phyloP scores from a whole-genome alignment of 306 rosid species.

The Pterocarpus macrocarpus region DNA sequence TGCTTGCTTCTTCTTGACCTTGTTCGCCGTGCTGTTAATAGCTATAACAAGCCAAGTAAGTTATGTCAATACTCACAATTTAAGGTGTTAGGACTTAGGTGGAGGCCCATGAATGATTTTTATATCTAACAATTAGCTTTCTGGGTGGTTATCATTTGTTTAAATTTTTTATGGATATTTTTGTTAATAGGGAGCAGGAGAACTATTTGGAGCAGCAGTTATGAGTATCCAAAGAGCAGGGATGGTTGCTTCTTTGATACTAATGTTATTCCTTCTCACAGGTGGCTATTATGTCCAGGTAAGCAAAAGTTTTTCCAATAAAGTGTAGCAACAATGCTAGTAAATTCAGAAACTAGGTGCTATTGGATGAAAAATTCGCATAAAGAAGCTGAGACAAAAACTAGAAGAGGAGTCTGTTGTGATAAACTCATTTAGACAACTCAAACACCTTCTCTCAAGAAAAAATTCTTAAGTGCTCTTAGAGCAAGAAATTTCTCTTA shows the following conservation, averaged over 20 bases:
- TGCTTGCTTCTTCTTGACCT: constrained; percentile 80
- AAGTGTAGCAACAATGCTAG: background rate
- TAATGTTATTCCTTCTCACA: constrained; percentile 93
- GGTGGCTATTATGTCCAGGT: constrained; percentile 99
- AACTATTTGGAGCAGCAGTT: constrained; percentile 94
- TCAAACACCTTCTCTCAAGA: too few species aligned
- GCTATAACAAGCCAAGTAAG: constrained; percentile 96
- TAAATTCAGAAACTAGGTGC: background rate
- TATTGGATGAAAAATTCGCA: background rate
- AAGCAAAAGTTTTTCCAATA: constrained; percentile 2
- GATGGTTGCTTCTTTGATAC: constrained; percentile 88
- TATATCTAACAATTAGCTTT: background rate
- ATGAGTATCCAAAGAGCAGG: constrained; percentile 93
- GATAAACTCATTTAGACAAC: too few species aligned
- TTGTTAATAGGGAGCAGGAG: constrained; percentile 88
- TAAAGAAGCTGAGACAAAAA: background rate
- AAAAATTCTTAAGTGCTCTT: too few species aligned
- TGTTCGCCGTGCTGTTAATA: constrained; percentile 69
- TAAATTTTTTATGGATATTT: background rate
- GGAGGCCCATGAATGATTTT: too few species aligned
- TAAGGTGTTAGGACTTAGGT: background rate
- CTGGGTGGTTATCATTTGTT: background rate
- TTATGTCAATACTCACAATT: background rate
- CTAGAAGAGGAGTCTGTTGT: background rate
- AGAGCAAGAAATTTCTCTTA: too few species aligned